phyloP scores from a whole-genome alignment of 306 rosid genomes.

The Acacia melanoxylon region DNA sequence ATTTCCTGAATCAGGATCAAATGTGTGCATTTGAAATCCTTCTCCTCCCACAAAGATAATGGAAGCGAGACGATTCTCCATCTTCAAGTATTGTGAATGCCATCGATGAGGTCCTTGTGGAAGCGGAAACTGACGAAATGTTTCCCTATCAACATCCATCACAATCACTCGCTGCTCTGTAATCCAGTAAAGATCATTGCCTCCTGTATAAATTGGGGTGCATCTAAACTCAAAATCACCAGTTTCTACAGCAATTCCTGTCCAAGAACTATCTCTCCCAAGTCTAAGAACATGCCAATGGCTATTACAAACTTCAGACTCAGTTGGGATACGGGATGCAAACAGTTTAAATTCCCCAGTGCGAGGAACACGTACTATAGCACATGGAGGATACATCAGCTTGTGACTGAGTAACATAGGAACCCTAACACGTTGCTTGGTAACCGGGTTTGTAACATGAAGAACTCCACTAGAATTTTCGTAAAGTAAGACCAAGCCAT shows the following conservation, averaged over 20 bases:
- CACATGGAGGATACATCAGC: conserved; percentile 21
- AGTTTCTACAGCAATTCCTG: neutral
- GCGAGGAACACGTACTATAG: conserved; percentile 21
- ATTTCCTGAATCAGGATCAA: neutral
- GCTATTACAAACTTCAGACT: neutral
- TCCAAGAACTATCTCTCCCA: conserved; percentile 21
- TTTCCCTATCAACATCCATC: conserved; percentile 24
- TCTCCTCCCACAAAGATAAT: neutral
- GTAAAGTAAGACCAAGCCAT: conserved; percentile 10
- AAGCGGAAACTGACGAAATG: neutral
- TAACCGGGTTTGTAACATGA: conserved; percentile 16
- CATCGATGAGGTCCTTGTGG: neutral
- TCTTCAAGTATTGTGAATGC: conserved; percentile 25
- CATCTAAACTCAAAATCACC: conserved; percentile 19
- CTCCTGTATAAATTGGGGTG: conserved; percentile 21
- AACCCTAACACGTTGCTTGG: neutral
- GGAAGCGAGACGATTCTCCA: conserved; percentile 23
- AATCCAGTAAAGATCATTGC: conserved; percentile 28
- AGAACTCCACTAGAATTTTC: neutral
- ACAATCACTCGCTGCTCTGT: conserved; percentile 14
- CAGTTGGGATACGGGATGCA: conserved; percentile 11
- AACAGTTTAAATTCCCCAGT: conserved; percentile 27
- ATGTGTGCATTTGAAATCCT: conserved; percentile 11
- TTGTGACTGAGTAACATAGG: neutral
- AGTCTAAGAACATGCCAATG: conserved; percentile 27